Conservation (phyloP, 805 yeast species). For the Metschnikowia amazonensis region DNA sequence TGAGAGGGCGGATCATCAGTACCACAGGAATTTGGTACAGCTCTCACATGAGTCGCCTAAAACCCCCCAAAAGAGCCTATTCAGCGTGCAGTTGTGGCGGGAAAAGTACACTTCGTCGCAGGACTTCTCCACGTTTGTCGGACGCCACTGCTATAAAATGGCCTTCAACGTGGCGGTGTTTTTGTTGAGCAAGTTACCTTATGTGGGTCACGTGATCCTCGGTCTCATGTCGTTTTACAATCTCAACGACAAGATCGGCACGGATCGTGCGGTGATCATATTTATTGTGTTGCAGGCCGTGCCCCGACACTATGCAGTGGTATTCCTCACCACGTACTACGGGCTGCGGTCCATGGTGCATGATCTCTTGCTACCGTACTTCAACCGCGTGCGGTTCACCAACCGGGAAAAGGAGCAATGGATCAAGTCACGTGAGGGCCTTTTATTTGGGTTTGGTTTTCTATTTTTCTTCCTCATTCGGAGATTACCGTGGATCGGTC, state of each 20-base stretch:
- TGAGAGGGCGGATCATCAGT: conserved; percentile 14
- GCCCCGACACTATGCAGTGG: conserved; percentile 33
- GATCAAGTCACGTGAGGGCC: conserved; percentile 52
- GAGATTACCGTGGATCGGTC: conserved; percentile 43
- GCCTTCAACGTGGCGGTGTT: conserved; percentile 30
- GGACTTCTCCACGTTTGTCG: conserved; percentile 20
- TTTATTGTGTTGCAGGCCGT: conserved; percentile 32
- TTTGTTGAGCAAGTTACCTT: conserved; percentile 37
- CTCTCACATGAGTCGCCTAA: conserved; percentile 7
- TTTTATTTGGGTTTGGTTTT: conserved; percentile 53
- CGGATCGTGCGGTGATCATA: conserved; percentile 39
- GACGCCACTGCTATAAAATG: conserved; percentile 16
- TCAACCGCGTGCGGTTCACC: conserved; percentile 44
- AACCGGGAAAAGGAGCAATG: conserved; percentile 43
- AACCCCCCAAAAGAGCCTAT: background rate
- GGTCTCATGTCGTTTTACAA: conserved; percentile 43
- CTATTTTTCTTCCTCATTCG: conserved; percentile 41
- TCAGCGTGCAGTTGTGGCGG: conserved; percentile 4
- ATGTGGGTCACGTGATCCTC: conserved; percentile 39
- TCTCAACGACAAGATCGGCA: conserved; percentile 45
- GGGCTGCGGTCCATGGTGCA: conserved; percentile 44
- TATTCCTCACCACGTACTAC: conserved; percentile 42
- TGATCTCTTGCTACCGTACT: conserved; percentile 50
- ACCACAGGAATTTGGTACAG: conserved; percentile 15
- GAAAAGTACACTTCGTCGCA: conserved; percentile 16